phyloP scores from a whole-genome alignment of 2,329 filamentous ascomycete species.

The Aspergillus japonicus region DNA sequence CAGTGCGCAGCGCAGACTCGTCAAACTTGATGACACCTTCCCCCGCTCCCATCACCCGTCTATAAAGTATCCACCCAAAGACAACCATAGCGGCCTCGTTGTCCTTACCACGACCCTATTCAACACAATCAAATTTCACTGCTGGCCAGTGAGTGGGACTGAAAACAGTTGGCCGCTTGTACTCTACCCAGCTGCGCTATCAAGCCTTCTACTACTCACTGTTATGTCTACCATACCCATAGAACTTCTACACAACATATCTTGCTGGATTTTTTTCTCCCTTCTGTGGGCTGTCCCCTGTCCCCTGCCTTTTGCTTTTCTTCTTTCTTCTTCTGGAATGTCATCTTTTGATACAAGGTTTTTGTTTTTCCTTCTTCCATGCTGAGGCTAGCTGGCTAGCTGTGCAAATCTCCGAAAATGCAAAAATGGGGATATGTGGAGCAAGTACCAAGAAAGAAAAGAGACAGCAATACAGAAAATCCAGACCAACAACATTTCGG shows the following conservation, averaged over 20 bases:
- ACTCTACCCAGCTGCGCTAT: too few relatives aligned
- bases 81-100: neutral
- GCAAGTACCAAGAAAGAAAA: conserved; percentile 11
- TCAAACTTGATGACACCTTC: too few relatives aligned
- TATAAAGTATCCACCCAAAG: neutral
- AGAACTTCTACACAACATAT: neutral
- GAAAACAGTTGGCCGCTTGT: neutral
- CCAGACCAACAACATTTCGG: too few relatives aligned
- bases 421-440: neutral
- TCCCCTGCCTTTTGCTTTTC: neutral
- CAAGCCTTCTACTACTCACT: neutral
- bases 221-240: neutral
- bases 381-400: neutral
- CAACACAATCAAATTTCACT: neutral
- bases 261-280: neutral
- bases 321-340: neutral
- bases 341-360: neutral
- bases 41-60: too few relatives aligned
- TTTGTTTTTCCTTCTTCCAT: neutral
- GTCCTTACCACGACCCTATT: neutral
- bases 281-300: neutral
- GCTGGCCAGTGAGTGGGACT: neutral
- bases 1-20: too few relatives aligned
- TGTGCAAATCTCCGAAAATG: neutral
- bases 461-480: neutral